Percentiles rank a stretch among this genome's conserved stretches.
phyloP scores from a whole-genome alignment of 495 filamentous ascomycete genomes.

The Aspergillus steynii region DNA sequence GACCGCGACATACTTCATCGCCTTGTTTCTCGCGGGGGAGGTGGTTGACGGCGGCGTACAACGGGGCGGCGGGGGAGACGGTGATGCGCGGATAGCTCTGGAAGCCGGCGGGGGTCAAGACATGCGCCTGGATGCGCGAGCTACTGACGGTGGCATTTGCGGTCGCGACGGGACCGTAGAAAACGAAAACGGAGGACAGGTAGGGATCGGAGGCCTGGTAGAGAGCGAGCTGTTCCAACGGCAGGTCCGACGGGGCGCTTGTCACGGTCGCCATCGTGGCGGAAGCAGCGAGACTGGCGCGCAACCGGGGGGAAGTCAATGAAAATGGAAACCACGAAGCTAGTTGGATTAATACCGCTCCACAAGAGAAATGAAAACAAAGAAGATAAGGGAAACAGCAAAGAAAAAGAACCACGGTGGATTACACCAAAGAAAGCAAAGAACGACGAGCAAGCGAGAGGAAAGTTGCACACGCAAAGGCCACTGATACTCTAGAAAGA shows the following conservation, averaged over 20 bases:
- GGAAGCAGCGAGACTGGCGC: constrained; percentile 18
- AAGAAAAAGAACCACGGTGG: constrained; percentile 8
- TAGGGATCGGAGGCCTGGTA: constrained; percentile 79
- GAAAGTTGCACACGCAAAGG: constrained; percentile 3
- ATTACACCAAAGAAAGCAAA: constrained; percentile 7
- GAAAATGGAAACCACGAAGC: constrained; percentile 3
- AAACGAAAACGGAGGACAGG: constrained; percentile 75
- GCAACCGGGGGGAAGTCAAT: constrained; percentile 2
- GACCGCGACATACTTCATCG: constrained; percentile 81
- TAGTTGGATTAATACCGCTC: constrained; percentile 5
- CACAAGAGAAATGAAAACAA: constrained; percentile 2
- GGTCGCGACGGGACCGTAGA: constrained; percentile 82
- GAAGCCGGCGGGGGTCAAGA: constrained; percentile 85
- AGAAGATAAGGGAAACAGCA: constrained; percentile 7
- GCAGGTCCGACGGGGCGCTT: constrained; percentile 51
- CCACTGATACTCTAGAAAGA: constrained; percentile 13
- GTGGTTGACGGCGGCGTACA: constrained; percentile 87
- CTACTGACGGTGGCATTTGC: constrained; percentile 82
- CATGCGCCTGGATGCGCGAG: constrained; percentile 88
- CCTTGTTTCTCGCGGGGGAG: constrained; percentile 93
- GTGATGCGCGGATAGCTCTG: constrained; percentile 86
- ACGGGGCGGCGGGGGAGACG: constrained; percentile 89
- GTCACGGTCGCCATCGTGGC: constrained; percentile 39
- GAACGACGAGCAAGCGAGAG: constrained; percentile 12
- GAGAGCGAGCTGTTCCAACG: constrained; percentile 73